Percentiles rank a stretch among this genome's conserved stretches.
These are phyloP conservation scores for Suhomyces faveliae DNA, from an alignment of 805 yeast species.

Conservation along the genomic window DNA sequence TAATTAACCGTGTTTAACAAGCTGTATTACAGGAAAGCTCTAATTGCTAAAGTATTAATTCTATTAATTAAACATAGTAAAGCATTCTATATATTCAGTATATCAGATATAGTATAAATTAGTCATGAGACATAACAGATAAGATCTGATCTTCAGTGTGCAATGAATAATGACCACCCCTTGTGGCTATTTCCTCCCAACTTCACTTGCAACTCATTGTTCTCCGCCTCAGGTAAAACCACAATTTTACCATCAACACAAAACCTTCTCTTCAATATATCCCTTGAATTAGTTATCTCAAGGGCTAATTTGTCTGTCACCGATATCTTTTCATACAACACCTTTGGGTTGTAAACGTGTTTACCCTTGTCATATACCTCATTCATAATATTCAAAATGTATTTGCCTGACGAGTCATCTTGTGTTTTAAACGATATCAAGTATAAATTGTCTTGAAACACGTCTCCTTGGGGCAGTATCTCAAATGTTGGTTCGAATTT, in stretches of 20 bases:
- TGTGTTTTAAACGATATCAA: conserved; percentile 44
- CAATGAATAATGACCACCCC: conserved; percentile 19
- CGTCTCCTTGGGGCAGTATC: conserved; percentile 60
- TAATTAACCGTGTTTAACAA: too few species aligned
- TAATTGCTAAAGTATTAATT: too few species aligned
- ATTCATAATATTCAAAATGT: conserved; percentile 54
- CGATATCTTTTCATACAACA: conserved; percentile 42
- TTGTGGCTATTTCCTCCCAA: conserved; percentile 20
- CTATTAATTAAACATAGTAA: too few species aligned
- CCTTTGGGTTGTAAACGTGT: conserved; percentile 51
- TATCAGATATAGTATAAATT: too few species aligned
- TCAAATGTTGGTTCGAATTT: conserved; percentile 59
- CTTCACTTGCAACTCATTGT: conserved; percentile 13
- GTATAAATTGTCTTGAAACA: conserved; percentile 43
- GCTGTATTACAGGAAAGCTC: too few species aligned
- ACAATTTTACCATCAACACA: conserved; percentile 67
- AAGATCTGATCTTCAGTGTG: conserved; percentile 8
- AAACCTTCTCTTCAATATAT: conserved; percentile 43
- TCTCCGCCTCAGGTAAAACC: conserved; percentile 23
- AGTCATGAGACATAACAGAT: too few species aligned
- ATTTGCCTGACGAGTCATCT: conserved; percentile 18
- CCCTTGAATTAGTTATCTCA: conserved; percentile 11
- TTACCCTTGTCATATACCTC: conserved; percentile 56
- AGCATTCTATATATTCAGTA: too few species aligned
- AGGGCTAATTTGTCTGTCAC: conserved; percentile 25